A percentile compares a stretch with the other conserved stretches of the same genome.
These are phyloP conservation scores for Ligustrum vulgare DNA, from an alignment of 257 asterid species.

Conservation along the genomic window DNA sequence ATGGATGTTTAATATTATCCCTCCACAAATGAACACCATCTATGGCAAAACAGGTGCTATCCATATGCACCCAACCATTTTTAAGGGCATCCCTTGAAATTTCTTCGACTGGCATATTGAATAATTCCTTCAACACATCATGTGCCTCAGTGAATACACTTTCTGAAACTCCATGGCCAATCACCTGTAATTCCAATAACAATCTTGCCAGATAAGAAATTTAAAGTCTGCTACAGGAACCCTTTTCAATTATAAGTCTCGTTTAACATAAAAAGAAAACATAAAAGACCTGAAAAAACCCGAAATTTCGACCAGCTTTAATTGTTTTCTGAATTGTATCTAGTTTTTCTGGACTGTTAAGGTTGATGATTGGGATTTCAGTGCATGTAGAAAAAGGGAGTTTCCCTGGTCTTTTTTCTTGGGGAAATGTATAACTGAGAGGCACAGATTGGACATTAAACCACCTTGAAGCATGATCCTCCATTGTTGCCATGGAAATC, in stretches of 20 bases:
- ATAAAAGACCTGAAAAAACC: constrained; percentile 50
- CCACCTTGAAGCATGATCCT: constrained; percentile 37
- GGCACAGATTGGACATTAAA: constrained; percentile 55
- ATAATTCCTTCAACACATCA: constrained; percentile 39
- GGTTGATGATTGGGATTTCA: constrained; percentile 47
- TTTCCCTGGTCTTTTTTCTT: constrained; percentile 49
- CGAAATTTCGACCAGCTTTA: constrained; percentile 51
- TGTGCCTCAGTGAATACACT: constrained; percentile 30
- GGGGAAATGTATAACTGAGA: constrained; percentile 36
- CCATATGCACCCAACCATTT: constrained; percentile 44
- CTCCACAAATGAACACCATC: constrained; percentile 64
- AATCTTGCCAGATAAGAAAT: neutral
- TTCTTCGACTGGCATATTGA: constrained; percentile 37
- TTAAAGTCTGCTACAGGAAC: neutral
- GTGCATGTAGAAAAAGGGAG: constrained; percentile 34
- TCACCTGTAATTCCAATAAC: constrained; percentile 31
- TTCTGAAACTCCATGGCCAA: constrained; percentile 47
- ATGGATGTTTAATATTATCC: constrained; percentile 54
- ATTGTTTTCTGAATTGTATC: constrained; percentile 29
- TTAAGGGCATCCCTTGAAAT: constrained; percentile 37
- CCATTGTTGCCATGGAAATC: constrained; percentile 18
- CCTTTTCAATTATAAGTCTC: neutral
- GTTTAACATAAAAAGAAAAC: neutral
- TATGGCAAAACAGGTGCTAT: constrained; percentile 28
- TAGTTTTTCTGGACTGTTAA: constrained; percentile 20